Evolutionary conservation across 2,329 filamentous ascomycete species (phyloP).

Genomic region (Penicillium occitanis): DNA sequence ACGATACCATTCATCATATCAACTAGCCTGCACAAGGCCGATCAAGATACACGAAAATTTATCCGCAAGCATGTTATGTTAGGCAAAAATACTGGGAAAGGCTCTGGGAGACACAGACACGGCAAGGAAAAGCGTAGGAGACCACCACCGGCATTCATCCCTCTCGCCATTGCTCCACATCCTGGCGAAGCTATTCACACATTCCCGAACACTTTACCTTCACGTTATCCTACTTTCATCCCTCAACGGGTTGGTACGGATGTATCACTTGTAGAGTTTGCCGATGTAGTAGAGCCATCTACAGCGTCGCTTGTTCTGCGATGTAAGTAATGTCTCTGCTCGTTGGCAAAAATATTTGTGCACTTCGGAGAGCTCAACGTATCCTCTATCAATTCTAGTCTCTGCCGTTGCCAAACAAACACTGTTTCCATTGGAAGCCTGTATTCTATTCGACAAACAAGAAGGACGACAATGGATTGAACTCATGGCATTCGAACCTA

Average conservation of each 20-base stretch:
- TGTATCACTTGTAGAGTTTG: not conserved
- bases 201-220: not conserved
- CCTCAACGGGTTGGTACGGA: not conserved
- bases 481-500: not conserved
- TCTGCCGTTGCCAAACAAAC: not conserved
- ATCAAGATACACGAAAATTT: not conserved
- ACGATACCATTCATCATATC: not conserved
- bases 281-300: not conserved
- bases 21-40: not conserved
- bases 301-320: not conserved
- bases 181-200: not conserved
- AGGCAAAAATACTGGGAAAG: not conserved
- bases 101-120: not conserved
- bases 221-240: not conserved
- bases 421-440: not conserved
- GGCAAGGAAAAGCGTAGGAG: not conserved
- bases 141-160: not conserved
- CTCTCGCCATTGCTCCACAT: not conserved
- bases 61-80: not conserved
- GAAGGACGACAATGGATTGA: not conserved
- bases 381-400: not conserved
- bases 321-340: not conserved
- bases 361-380: not conserved
- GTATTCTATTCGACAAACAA: not conserved
- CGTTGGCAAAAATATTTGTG: not conserved